Base-by-base conservation (phyloP, 192 early-diverging fungal species). In the Bifiguratus adelaidae region DNA sequence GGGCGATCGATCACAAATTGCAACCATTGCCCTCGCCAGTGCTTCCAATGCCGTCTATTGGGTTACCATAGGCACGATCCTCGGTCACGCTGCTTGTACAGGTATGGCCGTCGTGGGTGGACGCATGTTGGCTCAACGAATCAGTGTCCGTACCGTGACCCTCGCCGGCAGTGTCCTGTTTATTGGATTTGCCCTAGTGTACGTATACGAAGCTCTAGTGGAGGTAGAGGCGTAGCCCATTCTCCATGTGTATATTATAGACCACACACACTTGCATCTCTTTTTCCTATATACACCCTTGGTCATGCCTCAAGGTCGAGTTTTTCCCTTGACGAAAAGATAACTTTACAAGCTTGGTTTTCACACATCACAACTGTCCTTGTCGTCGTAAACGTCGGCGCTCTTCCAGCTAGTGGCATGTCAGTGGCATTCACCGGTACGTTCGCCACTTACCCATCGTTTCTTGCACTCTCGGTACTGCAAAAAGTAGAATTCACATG, bases 1-100 rank as follows among this genome's bases (percentile, higher is more conserved):
- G 92, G 93, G 92, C 11, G 92, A 97, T 62, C 78, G 92, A 20
- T 92, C 89, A 47, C 94, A 99, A 67, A 87, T 96, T 48, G 84
- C 91, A 2, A 97, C 95, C 1, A 91, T 98, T 58, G 95, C 91
- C 26, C 67, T 98, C 45, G 92, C 90, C 33, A 92, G 91, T 15
- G 89, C 95, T 30, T 30, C 21, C 18, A 63, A 91, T 71, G 83
- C 92, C 70, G 88, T 95, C 42, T 84, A 80, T 52, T 89, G 80
- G 63, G 96, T 99, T 41, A 82, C 86, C 0, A 50, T 89, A 20
- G 95, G 96, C 29, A 82, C 83, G 4, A 74, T 96, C 13, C 54
- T 83, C 37, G 96, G 96, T 15, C 96, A 99, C 68, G 73, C 85
- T 19, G 61, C 95, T 35, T 99, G 96, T 63, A 89, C 92, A 23